Conservation (phyloP, 2,329 filamentous ascomycete genomes). For the Calonectria leucothoes region DNA sequence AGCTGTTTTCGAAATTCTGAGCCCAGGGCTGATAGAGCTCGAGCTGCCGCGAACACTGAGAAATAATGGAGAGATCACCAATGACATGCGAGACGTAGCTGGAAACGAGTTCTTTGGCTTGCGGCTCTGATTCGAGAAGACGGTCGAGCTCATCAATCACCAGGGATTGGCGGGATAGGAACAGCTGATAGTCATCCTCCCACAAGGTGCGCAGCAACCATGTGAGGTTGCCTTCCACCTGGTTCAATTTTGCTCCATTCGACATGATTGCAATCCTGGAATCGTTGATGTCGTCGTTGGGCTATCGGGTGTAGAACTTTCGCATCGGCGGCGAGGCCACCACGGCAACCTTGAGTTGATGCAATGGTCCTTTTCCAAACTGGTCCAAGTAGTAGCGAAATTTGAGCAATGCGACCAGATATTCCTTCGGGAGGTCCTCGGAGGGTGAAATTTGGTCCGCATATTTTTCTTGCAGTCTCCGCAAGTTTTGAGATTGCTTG, state of each 20-base stretch:
- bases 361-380: conserved; percentile 45
- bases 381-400: conserved; percentile 52
- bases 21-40: conserved; percentile 62
- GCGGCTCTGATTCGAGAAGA: conserved; percentile 51
- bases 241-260: conserved; percentile 32
- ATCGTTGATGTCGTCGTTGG: conserved; percentile 32
- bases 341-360: conserved; percentile 34
- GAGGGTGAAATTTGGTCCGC: conserved; percentile 42
- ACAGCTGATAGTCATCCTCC: conserved; percentile 47
- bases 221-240: conserved; percentile 42
- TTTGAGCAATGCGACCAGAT: conserved; percentile 51
- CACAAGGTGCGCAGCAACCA: conserved; percentile 53
- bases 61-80: conserved; percentile 58
- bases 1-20: conserved; percentile 48
- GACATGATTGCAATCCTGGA: conserved; percentile 36
- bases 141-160: conserved; percentile 62
- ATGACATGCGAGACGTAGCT: conserved; percentile 49
- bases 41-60: conserved; percentile 57
- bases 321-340: conserved; percentile 56
- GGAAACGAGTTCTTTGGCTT: conserved; percentile 52
- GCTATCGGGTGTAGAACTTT: conserved; percentile 45
- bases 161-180: conserved; percentile 47
- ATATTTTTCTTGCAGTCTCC: conserved; percentile 48
- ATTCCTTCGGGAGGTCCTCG: conserved; percentile 46
- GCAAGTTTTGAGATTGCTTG: conserved; percentile 42